Conservation (phyloP, 1,284 basidiomycete genomes). For the Sphaerobolus stellatus region DNA sequence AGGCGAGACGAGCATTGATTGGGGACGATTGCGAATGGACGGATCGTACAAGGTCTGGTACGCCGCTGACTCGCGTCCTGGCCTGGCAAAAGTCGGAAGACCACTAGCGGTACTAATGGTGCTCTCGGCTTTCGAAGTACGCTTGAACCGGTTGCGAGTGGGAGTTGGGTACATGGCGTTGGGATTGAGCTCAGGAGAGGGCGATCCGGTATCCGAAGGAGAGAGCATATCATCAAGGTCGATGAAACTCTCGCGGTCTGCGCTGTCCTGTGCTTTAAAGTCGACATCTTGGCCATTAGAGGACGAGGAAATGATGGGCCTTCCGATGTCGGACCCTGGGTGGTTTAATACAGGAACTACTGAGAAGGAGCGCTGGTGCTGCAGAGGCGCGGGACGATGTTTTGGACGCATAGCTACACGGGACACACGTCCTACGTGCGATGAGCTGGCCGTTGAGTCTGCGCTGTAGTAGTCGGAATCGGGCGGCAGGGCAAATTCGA, state of each 20-base stretch:
- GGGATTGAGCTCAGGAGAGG: slow-evolving; percentile 2
- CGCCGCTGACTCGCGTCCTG: neutral
- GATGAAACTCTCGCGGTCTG: slow-evolving; percentile 53
- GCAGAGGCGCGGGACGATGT: slow-evolving; percentile 12
- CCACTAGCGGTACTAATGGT: slow-evolving; percentile 32
- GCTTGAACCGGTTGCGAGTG: slow-evolving; percentile 18
- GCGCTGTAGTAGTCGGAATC: slow-evolving; percentile 22
- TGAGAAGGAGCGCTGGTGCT: slow-evolving; percentile 27
- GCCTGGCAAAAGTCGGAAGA: slow-evolving; percentile 36
- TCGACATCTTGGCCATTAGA: too few species aligned
- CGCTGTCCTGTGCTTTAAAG: slow-evolving; percentile 37
- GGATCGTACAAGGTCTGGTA: neutral
- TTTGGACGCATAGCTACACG: neutral
- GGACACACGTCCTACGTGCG: neutral
- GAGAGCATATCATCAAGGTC: slow-evolving; percentile 48
- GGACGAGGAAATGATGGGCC: too few species aligned
- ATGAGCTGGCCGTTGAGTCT: too few species aligned
- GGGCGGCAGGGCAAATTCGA: slow-evolving; percentile 38
- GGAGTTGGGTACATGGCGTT: slow-evolving; percentile 21
- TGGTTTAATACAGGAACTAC: too few species aligned
- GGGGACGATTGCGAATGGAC: neutral
- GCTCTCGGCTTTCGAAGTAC: slow-evolving; percentile 5
- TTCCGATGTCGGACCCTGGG: too few species aligned
- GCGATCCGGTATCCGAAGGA: neutral
- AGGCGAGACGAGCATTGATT: neutral